Evolutionary conservation across 148 eudicot species (phyloP).

Genomic region (Talinum fruticosum): DNA sequence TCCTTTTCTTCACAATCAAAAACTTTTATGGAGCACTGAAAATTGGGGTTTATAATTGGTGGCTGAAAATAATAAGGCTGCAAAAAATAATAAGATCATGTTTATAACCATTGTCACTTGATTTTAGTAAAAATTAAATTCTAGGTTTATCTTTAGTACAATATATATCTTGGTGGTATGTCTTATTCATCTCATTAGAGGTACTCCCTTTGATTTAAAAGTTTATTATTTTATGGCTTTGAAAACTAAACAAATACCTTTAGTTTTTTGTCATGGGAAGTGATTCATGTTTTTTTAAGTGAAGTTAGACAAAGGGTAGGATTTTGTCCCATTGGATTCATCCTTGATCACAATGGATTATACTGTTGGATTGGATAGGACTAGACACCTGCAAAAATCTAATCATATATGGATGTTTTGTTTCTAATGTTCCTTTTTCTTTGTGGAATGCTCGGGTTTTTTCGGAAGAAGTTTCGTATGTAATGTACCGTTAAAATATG

Average conservation of each 20-base stretch:
- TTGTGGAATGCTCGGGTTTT: no score
- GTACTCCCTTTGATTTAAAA: neutral
- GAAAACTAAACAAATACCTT: neutral
- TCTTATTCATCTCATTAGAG: neutral
- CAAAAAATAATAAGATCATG: neutral
- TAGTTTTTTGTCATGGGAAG: neutral
- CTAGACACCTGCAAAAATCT: neutral
- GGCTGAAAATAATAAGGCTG: no score
- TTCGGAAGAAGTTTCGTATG: no score
- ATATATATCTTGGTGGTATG: neutral
- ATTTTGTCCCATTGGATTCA: neutral
- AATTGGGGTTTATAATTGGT: no score
- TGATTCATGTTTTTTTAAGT: neutral
- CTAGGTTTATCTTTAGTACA: neutral
- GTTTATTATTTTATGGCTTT: neutral
- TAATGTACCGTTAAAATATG: no score
- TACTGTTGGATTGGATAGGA: neutral
- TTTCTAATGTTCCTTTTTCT: neutral
- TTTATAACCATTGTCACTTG: neutral
- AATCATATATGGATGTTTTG: neutral
- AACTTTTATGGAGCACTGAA: neutral
- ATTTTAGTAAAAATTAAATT: neutral
- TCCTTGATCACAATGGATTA: neutral
- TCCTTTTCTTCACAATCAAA: neutral
- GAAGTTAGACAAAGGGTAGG: neutral